These are phyloP conservation scores for Homolaphlyctis polyrhiza DNA, from an alignment of 371 early-diverging fungal species.

Conservation along the genomic window DNA sequence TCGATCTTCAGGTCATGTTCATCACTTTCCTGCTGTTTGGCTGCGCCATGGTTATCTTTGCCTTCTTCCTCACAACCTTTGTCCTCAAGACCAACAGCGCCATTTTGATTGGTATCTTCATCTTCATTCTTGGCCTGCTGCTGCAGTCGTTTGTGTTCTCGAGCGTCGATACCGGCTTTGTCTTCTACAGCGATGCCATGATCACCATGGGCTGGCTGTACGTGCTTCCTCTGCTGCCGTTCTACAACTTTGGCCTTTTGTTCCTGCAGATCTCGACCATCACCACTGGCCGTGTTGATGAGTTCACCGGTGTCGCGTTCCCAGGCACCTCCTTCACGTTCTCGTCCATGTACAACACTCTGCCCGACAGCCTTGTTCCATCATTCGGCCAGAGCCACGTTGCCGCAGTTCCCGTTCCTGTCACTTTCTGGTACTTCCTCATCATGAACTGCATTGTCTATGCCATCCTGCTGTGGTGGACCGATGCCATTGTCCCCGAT, in stretches of 20 bases:
- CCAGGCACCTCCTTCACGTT: slow-evolving; percentile 40
- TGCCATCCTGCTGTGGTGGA: slow-evolving; percentile 51
- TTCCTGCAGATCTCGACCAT: slow-evolving; percentile 59
- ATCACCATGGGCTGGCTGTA: background rate
- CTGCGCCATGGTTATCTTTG: slow-evolving; percentile 59
- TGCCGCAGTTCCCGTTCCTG: slow-evolving; percentile 50
- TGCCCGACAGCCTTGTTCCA: slow-evolving; percentile 42
- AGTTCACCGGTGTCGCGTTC: slow-evolving; percentile 51
- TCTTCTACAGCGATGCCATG: slow-evolving; percentile 49
- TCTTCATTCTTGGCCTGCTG: slow-evolving; percentile 65
- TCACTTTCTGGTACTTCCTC: slow-evolving; percentile 50
- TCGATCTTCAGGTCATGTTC: slow-evolving; percentile 26
- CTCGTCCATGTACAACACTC: slow-evolving; percentile 40
- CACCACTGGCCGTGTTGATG: slow-evolving; percentile 56
- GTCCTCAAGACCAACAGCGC: slow-evolving; percentile 45
- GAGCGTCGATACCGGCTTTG: slow-evolving; percentile 50
- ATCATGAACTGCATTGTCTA: slow-evolving; percentile 55
- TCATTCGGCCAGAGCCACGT: slow-evolving; percentile 39
- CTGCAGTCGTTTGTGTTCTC: slow-evolving; percentile 65
- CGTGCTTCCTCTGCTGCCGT: slow-evolving; percentile 52
- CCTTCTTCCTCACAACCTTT: slow-evolving; percentile 63
- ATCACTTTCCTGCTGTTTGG: slow-evolving; percentile 67
- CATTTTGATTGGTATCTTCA: slow-evolving; percentile 59
- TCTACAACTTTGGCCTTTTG: slow-evolving; percentile 69
- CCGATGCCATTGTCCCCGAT: slow-evolving; percentile 63